Base-by-base conservation (phyloP, 176 grass and related monocot genomes). In the Rhynchospora pubera region DNA sequence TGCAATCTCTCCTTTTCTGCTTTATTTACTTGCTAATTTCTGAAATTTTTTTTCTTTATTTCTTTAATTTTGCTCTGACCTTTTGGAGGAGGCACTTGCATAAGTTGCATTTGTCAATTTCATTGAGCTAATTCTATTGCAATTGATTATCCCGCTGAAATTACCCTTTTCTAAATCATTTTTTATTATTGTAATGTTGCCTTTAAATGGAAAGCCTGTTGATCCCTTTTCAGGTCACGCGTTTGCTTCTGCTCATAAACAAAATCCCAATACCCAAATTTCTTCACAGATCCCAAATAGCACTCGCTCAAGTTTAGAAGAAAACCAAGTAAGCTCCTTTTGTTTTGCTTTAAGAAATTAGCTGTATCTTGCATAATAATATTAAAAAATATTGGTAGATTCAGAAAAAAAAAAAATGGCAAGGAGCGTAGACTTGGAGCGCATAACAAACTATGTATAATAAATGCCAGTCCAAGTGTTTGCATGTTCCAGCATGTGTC, bases 151-250 rank as follows among this genome's bases (percentile, higher is more conserved):
- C 6, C 8, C 7, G 24, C 77, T 24, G 43, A 46, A 65, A 81
- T 63, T 80, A 63, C 78, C 58, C 1, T 81, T 65, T 65, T 66
- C 11, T 64, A 46, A 44, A 66, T 2, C 57, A 45, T 23, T 61
- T 28, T 10, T n/a, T 65, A n/a, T n/a, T n/a, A n/a, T n/a, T n/a
- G n/a, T 9, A 57, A 57, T 4, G 4, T 18, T 79, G 16, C 18
- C 15, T 79, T 9, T 21, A 46, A 53, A 46, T 76, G 43, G 13
- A 8, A 11, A 42, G 12, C 57, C 23, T 81, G 47, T 51, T 63
- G 21, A n/a, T 82, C 18, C 19, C 66, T 47, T 44, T 66, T 50
- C 79, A 82, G 79, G 79, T 65, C 62, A 81, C 28, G 59, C 43
- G 65, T 81, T 52, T 64, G 79, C 58, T 45, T 48, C 39, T 45